Percentiles rank a stretch among this genome's conserved stretches.
Conservation (phyloP, 306 rosid species). For the Malus asiatica region DNA sequence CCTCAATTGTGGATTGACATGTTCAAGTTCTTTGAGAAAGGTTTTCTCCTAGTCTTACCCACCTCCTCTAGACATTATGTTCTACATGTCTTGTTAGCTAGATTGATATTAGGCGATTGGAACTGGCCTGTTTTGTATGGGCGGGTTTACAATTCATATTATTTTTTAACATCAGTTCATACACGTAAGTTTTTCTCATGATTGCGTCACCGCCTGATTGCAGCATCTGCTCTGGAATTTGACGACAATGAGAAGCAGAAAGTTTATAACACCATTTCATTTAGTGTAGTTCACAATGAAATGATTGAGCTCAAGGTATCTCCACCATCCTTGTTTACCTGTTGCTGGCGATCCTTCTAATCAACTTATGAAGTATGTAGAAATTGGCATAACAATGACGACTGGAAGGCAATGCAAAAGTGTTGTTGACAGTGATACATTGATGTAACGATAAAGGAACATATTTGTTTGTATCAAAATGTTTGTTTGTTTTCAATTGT, state of each 20-base stretch:
- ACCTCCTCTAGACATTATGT: conserved; percentile 4
- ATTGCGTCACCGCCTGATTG: conserved; percentile 15
- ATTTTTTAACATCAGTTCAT: not conserved
- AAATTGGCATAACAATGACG: not conserved
- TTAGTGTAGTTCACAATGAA: conserved; percentile 52
- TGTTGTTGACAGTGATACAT: not conserved
- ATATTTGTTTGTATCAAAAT: not conserved
- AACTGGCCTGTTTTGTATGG: not conserved
- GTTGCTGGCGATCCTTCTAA: not conserved
- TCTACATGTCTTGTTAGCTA: not conserved
- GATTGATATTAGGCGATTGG: not conserved
- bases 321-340: not conserved
- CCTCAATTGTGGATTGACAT: conserved; percentile 88
- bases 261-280: conserved; percentile 51
- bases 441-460: conserved; percentile 4
- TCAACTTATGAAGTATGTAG: not conserved
- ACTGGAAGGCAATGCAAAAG: conserved; percentile 1
- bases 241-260: conserved; percentile 57
- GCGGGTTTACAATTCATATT: not conserved
- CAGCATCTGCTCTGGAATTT: conserved; percentile 76
- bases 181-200: conserved; percentile 5
- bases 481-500: not conserved
- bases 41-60: conserved; percentile 30
- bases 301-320: conserved; percentile 64
- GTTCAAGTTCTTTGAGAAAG: conserved; percentile 68